phyloP scores from a whole-genome alignment of 202 grass and related monocot genomes.

The Sporobolus alterniflorus region DNA sequence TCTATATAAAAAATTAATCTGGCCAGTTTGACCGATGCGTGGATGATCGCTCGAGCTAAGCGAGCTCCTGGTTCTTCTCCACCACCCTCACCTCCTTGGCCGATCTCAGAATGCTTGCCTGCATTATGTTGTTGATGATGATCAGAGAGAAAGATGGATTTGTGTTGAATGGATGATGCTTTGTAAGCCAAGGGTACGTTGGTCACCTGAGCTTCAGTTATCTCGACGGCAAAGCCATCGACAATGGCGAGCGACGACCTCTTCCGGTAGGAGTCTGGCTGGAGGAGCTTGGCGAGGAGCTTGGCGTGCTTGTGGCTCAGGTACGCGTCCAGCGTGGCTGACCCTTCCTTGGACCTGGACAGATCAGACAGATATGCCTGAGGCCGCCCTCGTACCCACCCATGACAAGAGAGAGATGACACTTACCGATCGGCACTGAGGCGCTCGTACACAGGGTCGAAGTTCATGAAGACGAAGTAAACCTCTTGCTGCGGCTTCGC shows the following conservation, averaged over 20 bases:
- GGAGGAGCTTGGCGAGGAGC: conserved; percentile 83
- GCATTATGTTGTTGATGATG: background rate
- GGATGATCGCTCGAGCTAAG: conserved; percentile 67
- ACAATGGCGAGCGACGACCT: conserved; percentile 94
- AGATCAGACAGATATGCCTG: background rate
- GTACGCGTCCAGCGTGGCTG: conserved; percentile 71
- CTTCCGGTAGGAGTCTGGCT: conserved; percentile 74
- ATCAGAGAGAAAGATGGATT: background rate
- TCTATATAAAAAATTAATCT: conserved; percentile 37
- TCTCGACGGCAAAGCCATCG: conserved; percentile 93
- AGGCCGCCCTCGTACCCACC: too few relatives aligned
- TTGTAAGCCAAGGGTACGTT: background rate
- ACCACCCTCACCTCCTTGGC: conserved; percentile 96
- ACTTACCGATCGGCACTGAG: conserved; percentile 67
- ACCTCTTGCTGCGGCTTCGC: conserved; percentile 72
- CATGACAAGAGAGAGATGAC: too few relatives aligned
- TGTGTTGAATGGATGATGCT: conserved; percentile 1
- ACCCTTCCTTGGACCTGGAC: conserved; percentile 82
- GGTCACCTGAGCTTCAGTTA: conserved; percentile 82
- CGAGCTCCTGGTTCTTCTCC: conserved; percentile 99
- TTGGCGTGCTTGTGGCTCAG: conserved; percentile 89
- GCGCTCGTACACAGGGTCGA: conserved; percentile 84
- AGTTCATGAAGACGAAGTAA: conserved; percentile 99
- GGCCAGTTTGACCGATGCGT: conserved; percentile 24
- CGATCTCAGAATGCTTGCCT: conserved; percentile 55